Percentiles rank a stretch among this genome's conserved stretches.
Conservation (phyloP, 2,329 filamentous ascomycete genomes). For the Endothia cerciana region DNA sequence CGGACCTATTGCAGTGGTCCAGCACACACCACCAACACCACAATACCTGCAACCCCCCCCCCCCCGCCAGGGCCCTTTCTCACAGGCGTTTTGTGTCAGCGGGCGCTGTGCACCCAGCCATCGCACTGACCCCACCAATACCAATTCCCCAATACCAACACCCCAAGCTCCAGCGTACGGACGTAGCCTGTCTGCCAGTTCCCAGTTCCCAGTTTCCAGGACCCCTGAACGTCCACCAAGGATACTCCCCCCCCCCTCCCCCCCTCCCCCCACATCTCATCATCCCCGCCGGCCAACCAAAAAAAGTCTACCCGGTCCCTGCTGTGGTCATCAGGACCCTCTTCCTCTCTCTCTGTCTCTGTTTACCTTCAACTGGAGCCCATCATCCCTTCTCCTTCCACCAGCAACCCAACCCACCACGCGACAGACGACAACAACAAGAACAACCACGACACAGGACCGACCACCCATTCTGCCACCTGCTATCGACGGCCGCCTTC, state of each 20-base stretch:
- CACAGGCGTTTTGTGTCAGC: neutral
- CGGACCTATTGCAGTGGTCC: neutral
- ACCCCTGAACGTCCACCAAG: neutral
- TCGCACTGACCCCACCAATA: neutral
- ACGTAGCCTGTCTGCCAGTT: neutral
- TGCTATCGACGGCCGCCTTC: neutral
- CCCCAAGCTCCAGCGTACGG: neutral
- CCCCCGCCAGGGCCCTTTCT: neutral
- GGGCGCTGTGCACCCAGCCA: neutral
- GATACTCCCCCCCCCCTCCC: neutral
- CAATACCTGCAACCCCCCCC: neutral
- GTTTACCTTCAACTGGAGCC: too few species aligned
- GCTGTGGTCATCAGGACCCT: neutral
- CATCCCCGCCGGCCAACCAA: neutral
- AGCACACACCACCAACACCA: neutral
- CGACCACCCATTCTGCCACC: neutral
- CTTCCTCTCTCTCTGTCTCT: neutral
- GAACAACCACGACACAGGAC: neutral
- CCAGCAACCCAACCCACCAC: constrained; percentile 6
- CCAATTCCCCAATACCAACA: too few species aligned
- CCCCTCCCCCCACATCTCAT: neutral
- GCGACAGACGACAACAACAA: neutral
- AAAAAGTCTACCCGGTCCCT: constrained; percentile 1
- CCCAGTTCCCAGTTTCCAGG: neutral
- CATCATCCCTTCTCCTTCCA: neutral